phyloP scores from a whole-genome alignment of 2,329 filamentous ascomycete genomes.

The Phaeosphaeriaceae sp. region DNA sequence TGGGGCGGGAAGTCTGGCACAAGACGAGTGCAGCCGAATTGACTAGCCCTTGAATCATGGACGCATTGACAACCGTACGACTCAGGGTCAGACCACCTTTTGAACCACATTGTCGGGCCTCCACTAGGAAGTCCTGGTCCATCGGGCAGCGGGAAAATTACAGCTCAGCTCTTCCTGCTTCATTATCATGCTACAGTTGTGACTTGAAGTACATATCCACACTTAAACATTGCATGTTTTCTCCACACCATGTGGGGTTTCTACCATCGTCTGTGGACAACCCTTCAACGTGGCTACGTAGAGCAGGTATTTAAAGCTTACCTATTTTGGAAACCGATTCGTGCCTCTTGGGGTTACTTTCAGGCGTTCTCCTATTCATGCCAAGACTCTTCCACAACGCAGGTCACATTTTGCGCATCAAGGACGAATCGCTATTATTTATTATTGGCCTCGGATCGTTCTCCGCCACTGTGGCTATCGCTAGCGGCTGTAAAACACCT shows the following conservation, averaged over 20 bases:
- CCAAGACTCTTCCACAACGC: slow-evolving; percentile 11
- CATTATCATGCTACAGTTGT: slow-evolving; percentile 10
- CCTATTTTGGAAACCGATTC: slow-evolving; percentile 9
- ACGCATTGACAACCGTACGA: slow-evolving; percentile 7
- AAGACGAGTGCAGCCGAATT: slow-evolving; percentile 12
- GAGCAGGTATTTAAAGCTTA: slow-evolving; percentile 13
- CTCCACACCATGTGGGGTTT: slow-evolving; percentile 8
- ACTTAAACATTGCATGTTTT: slow-evolving; percentile 2
- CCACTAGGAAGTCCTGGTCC: slow-evolving; percentile 6
- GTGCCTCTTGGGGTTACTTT: background rate
- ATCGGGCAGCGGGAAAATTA: slow-evolving; percentile 18
- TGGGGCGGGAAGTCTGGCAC: slow-evolving; percentile 30
- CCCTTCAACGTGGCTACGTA: slow-evolving; percentile 3
- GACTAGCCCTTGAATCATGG: slow-evolving; percentile 8
- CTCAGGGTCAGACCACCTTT: slow-evolving; percentile 14
- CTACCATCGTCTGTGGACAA: slow-evolving; percentile 10
- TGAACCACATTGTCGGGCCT: slow-evolving; percentile 18
- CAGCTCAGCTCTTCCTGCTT: slow-evolving; percentile 8
- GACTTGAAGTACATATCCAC: slow-evolving; percentile 4
- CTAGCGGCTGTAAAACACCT: background rate
- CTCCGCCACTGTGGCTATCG: background rate
- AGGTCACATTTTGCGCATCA: background rate
- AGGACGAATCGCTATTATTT: background rate
- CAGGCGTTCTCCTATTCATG: background rate
- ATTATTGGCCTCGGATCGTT: background rate